Conservation (phyloP, 306 rosid genomes). For the Sophora flavescens region DNA sequence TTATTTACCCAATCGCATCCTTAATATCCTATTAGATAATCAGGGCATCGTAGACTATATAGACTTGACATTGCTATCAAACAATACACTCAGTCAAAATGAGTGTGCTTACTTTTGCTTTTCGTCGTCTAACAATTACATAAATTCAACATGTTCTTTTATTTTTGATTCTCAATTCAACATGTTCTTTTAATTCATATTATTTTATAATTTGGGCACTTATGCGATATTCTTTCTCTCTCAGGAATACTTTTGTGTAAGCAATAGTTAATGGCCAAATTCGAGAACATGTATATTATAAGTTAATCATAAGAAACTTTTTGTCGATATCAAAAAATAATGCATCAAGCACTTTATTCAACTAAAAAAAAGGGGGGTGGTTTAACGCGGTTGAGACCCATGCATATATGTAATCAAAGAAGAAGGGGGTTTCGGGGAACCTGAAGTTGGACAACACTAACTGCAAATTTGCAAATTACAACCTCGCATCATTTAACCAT, state of each 20-base stretch:
- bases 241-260: not conserved
- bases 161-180: too few relatives aligned
- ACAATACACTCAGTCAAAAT: slow-evolving; percentile 40
- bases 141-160: too few relatives aligned
- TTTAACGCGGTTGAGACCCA: too few relatives aligned
- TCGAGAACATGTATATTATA: not conserved
- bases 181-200: not conserved
- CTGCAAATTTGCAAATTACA: not conserved
- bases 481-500: not conserved
- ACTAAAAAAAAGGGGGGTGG: not conserved
- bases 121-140: not conserved
- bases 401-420: too few relatives aligned
- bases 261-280: not conserved
- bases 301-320: too few relatives aligned
- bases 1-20: too few relatives aligned
- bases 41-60: slow-evolving; percentile 30
- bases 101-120: slow-evolving; percentile 36
- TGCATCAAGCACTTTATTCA: not conserved
- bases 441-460: not conserved
- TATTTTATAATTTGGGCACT: not conserved
- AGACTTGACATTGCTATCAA: slow-evolving; percentile 16
- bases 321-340: too few relatives aligned
- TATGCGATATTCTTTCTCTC: not conserved
- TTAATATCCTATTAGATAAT: too few relatives aligned
- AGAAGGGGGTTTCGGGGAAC: too few relatives aligned